Evolutionary conservation across 2,329 filamentous ascomycete species (phyloP).

Genomic region (Paecilomyces formosus): DNA sequence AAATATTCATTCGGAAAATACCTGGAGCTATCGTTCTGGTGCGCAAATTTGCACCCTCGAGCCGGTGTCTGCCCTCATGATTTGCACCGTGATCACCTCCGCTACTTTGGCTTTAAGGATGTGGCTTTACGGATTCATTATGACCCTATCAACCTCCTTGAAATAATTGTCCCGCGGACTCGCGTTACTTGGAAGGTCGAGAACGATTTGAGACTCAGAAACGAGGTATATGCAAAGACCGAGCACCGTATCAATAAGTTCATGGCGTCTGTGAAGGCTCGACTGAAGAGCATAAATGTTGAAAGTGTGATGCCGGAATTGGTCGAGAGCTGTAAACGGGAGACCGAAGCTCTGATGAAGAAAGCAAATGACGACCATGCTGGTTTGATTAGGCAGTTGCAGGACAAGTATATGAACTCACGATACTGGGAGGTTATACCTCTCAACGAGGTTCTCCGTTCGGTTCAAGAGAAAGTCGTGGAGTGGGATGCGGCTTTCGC

Average conservation of each 20-base stretch:
- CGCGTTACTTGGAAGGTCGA: constrained; percentile 97
- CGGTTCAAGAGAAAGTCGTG: constrained; percentile 85
- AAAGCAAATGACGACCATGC: constrained; percentile 79
- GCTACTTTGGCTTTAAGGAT: constrained; percentile 85
- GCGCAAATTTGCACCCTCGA: constrained; percentile 67
- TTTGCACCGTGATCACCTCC: constrained; percentile 82
- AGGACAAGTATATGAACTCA: constrained; percentile 85
- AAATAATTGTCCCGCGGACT: constrained; percentile 85
- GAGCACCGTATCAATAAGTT: constrained; percentile 80
- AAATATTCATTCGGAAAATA: constrained; percentile 99
- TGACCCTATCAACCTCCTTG: constrained; percentile 83
- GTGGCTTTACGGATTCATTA: constrained; percentile 84
- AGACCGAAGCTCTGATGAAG: constrained; percentile 70
- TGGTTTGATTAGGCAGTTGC: constrained; percentile 65
- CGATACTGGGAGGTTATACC: constrained; percentile 97
- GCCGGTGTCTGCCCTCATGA: constrained; percentile 80
- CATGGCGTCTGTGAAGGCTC: constrained; percentile 75
- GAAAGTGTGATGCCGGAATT: constrained; percentile 88
- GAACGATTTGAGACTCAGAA: constrained; percentile 84
- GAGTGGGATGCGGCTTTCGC: constrained; percentile 89
- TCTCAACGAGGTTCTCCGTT: constrained; percentile 77
- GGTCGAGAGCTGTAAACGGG: constrained; percentile 68
- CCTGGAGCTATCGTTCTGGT: constrained; percentile 96
- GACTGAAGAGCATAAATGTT: constrained; percentile 81
- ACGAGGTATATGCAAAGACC: constrained; percentile 75